These are phyloP conservation scores for Astragalus membranaceus DNA, from an alignment of 306 rosid species.

Conservation along the genomic window DNA sequence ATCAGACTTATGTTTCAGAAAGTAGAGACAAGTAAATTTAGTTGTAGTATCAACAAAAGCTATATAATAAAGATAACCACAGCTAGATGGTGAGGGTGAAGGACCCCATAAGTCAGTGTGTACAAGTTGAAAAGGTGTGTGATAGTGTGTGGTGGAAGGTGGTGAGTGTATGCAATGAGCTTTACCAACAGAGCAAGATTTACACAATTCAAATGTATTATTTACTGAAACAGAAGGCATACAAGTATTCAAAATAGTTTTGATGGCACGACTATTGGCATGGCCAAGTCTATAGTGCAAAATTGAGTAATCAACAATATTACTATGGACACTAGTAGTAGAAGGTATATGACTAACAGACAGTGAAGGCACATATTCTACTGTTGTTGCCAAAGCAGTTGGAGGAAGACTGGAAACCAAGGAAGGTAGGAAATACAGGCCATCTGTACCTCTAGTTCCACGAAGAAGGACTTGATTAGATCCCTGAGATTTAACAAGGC, in stretches of 20 bases:
- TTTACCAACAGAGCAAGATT: neutral
- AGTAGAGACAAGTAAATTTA: neutral
- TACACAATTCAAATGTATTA: neutral
- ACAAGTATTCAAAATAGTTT: neutral
- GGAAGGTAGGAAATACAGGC: neutral
- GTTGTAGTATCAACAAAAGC: neutral
- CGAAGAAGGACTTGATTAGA: neutral
- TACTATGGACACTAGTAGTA: too few species aligned
- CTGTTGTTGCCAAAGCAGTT: too few species aligned
- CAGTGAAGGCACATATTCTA: neutral
- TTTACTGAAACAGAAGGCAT: neutral
- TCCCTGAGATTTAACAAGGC: neutral
- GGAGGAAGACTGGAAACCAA: neutral
- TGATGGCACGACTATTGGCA: neutral
- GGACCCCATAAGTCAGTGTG: neutral
- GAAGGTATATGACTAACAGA: too few species aligned
- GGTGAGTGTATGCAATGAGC: neutral
- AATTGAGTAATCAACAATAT: too few species aligned
- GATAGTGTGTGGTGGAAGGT: too few species aligned
- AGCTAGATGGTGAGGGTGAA: neutral
- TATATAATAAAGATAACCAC: neutral
- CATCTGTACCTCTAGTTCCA: neutral
- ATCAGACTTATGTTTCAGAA: neutral
- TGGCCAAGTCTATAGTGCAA: too few species aligned
- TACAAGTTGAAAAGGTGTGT: neutral